Evolutionary conservation across 768 basidiomycete genomes (phyloP).

Genomic region (Leccinellum albellum): DNA sequence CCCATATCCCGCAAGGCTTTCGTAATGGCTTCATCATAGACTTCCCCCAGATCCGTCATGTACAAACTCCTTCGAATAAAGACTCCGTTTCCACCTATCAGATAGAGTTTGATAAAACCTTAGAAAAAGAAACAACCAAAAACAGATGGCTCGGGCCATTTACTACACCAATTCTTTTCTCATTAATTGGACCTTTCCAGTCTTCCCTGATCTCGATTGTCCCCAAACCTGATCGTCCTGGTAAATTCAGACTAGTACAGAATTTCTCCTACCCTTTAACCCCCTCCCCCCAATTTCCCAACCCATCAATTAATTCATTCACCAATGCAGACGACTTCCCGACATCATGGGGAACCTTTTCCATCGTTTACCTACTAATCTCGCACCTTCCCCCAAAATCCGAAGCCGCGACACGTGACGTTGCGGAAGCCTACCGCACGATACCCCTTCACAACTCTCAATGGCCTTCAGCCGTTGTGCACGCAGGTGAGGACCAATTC

Average conservation of each 20-base stretch:
- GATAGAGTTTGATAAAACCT: too few relatives aligned
- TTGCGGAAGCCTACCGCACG: not conserved
- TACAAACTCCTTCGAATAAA: not conserved
- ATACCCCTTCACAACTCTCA: not conserved
- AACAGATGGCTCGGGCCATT: not conserved
- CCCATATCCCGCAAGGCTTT: not conserved
- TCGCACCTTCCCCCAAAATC: not conserved
- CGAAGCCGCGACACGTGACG: not conserved
- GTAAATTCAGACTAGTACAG: not conserved
- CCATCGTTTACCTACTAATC: not conserved
- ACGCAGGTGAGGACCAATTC: not conserved
- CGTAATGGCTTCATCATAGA: not conserved
- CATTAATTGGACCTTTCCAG: not conserved
- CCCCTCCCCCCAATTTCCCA: not conserved
- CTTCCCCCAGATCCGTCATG: not conserved
- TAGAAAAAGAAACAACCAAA: not conserved
- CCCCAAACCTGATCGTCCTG: not conserved
- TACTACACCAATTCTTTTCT: rapidly evolving
- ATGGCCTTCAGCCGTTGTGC: not conserved
- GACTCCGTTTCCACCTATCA: not conserved
- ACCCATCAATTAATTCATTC: too few relatives aligned
- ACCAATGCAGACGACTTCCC: not conserved
- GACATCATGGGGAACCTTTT: not conserved
- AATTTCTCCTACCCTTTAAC: not conserved
- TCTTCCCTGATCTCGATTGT: not conserved